phyloP scores from a whole-genome alignment of 106 monocot species.

The Dioscorea zingiberensis region DNA sequence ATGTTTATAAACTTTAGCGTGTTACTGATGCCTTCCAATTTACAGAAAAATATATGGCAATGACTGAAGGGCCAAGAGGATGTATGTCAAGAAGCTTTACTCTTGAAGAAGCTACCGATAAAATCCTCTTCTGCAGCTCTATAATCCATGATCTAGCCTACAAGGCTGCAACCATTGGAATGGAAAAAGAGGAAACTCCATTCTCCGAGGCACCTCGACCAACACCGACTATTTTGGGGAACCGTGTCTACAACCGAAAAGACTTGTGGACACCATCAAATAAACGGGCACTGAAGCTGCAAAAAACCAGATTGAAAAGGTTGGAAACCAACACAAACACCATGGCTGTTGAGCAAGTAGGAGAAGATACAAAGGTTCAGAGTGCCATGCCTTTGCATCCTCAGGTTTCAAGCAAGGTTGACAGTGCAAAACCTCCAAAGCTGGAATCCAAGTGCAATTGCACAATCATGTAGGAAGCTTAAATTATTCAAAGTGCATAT shows the following conservation, averaged over 20 bases:
- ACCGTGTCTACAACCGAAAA: conserved; percentile 18
- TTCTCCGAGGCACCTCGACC: conserved; percentile 18
- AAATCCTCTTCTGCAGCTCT: conserved; percentile 83
- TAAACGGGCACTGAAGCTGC: conserved; percentile 21
- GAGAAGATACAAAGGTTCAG: conserved; percentile 12
- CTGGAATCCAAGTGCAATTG: conserved; percentile 90
- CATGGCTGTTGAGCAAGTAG: conserved; percentile 10
- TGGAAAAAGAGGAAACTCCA: conserved; percentile 43
- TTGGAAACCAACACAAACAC: conserved; percentile 24
- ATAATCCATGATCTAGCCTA: conserved; percentile 85
- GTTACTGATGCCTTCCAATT: no score
- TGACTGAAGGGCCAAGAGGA: conserved; percentile 32
- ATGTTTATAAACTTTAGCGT: no score
- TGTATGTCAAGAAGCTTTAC: conserved; percentile 56
- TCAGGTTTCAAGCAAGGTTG: conserved; percentile 21
- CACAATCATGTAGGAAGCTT: conserved; percentile 63
- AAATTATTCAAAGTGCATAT: no score
- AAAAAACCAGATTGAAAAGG: conserved; percentile 34
- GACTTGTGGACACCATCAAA: conserved; percentile 12
- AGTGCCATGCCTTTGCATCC: conserved; percentile 7
- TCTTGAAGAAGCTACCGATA: conserved; percentile 81
- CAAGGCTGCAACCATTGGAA: conserved; percentile 65
- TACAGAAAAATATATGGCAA: conserved; percentile 35
- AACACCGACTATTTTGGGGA: conserved; percentile 27
- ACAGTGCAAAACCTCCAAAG: conserved; percentile 55